Evolutionary conservation across 2,329 filamentous ascomycete genomes (phyloP).

Genomic region (Meredithiella fracta): DNA sequence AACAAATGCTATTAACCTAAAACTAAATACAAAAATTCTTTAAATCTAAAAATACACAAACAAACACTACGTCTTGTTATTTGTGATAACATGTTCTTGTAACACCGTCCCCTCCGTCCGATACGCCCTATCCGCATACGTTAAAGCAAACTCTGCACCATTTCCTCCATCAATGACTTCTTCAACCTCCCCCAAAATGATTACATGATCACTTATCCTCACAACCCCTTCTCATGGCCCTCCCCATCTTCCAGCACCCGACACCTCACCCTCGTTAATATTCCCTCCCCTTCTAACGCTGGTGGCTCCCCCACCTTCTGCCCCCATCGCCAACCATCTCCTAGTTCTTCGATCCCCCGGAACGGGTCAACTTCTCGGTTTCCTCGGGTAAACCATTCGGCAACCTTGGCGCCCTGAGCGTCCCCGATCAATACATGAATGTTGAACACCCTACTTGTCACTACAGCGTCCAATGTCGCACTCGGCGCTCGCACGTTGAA

Average conservation of each 20-base stretch:
- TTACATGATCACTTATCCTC: conserved; percentile 34
- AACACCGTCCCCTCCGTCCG: conserved; percentile 27
- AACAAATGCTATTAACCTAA: background rate
- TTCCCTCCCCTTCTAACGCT: conserved; percentile 32
- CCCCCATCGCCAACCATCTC: conserved; percentile 11
- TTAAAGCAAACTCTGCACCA: conserved; percentile 25
- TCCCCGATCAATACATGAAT: conserved; percentile 37
- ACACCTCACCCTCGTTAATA: conserved; percentile 34
- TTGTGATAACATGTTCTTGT: conserved; percentile 14
- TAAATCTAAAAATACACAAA: background rate
- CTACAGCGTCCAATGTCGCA: conserved; percentile 36
- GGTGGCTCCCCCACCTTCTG: conserved; percentile 21
- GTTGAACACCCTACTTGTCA: conserved; percentile 30
- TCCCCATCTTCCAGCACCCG: conserved; percentile 25
- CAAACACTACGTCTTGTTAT: conserved; percentile 7
- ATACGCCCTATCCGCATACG: conserved; percentile 34
- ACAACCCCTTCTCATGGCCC: conserved; percentile 24
- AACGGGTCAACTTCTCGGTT: conserved; percentile 28
- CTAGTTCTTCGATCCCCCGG: conserved; percentile 21
- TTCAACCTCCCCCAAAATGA: conserved; percentile 35
- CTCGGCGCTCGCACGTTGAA: conserved; percentile 43
- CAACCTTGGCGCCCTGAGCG: conserved; percentile 30
- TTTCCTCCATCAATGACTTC: conserved; percentile 24
- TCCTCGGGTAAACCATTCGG: conserved; percentile 35
- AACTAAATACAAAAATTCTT: background rate